These are phyloP conservation scores for Starmerella potacharoeniae DNA, from an alignment of 805 yeast species.

Conservation along the genomic window DNA sequence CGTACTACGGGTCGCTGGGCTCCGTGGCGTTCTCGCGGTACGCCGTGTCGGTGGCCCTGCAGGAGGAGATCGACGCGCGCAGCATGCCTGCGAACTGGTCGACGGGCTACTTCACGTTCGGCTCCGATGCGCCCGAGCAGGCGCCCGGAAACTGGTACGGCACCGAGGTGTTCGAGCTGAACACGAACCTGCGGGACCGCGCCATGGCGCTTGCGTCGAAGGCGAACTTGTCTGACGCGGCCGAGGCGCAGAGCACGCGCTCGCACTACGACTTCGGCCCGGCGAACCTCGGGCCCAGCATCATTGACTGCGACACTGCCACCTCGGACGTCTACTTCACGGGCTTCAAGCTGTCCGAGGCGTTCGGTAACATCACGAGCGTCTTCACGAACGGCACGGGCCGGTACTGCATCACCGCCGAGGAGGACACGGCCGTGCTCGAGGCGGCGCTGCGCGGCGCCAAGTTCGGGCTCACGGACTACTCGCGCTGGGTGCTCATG, in stretches of 20 bases:
- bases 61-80: constrained; percentile 46
- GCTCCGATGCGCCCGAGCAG: constrained; percentile 38
- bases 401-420: constrained; percentile 49
- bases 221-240: constrained; percentile 36
- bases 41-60: constrained; percentile 51
- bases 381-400: constrained; percentile 50
- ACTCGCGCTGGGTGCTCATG: constrained; percentile 45
- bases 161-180: constrained; percentile 53
- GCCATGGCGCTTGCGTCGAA: constrained; percentile 42
- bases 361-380: constrained; percentile 38
- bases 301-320: constrained; percentile 45
- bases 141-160: constrained; percentile 50
- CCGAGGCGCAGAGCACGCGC: constrained; percentile 37
- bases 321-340: constrained; percentile 53
- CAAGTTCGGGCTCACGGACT: constrained; percentile 45
- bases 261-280: constrained; percentile 39
- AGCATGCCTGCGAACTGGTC: constrained; percentile 40
- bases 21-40: constrained; percentile 49
- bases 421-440: constrained; percentile 56
- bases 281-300: constrained; percentile 39
- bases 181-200: constrained; percentile 46
- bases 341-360: constrained; percentile 41
- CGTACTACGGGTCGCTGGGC: constrained; percentile 44
- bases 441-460: constrained; percentile 48
- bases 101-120: constrained; percentile 48